Evolutionary conservation across 2,329 filamentous ascomycete genomes (phyloP).

Genomic region (Furcasterigmium sp.): DNA sequence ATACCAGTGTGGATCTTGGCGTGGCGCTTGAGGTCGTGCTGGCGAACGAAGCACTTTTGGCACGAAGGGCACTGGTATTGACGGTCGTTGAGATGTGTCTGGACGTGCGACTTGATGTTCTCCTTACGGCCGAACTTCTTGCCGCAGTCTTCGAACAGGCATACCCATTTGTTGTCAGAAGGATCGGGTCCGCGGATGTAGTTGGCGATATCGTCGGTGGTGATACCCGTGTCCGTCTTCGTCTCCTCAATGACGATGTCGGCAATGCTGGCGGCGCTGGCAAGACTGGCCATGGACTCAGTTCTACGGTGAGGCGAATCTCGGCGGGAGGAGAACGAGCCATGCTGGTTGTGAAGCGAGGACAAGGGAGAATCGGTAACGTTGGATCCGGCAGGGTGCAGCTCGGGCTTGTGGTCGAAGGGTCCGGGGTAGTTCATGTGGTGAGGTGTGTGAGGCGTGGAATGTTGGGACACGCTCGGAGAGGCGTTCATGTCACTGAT

Average conservation of each 20-base stretch:
- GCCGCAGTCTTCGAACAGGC: conserved; percentile 70
- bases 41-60: conserved; percentile 27
- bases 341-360: conserved; percentile 14
- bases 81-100: conserved; percentile 93
- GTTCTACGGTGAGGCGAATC: conserved; percentile 46
- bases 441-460: conserved; percentile 45
- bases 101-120: conserved; percentile 97
- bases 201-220: conserved; percentile 73
- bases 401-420: conserved; percentile 38
- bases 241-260: conserved; percentile 61
- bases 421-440: conserved; percentile 33
- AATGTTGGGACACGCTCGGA: conserved; percentile 44
- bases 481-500: conserved; percentile 31
- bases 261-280: conserved; percentile 53
- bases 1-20: conserved; percentile 95
- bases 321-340: conserved; percentile 17
- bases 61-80: conserved; percentile 94
- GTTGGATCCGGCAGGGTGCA: conserved; percentile 21
- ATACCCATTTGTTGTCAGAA: conserved; percentile 73
- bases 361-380: conserved; percentile 14
- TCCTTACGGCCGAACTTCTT: conserved; percentile 96
- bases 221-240: conserved; percentile 76
- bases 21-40: conserved; percentile 57
- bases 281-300: conserved; percentile 56
- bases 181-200: conserved; percentile 70